Evolutionary conservation across 805 yeast species (phyloP).

Genomic region (Yamadazyma olivae): DNA sequence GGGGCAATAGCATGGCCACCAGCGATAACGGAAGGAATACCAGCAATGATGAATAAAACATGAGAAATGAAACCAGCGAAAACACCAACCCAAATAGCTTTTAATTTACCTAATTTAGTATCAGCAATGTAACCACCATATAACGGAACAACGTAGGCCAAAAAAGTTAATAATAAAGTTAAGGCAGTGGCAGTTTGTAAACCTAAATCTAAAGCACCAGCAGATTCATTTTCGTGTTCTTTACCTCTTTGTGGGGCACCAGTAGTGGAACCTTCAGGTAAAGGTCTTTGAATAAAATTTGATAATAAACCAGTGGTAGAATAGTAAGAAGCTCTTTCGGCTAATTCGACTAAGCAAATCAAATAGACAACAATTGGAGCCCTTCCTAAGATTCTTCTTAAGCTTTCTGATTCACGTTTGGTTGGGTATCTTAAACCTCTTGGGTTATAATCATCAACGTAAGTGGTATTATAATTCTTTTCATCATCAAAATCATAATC

Average conservation of each 20-base stretch:
- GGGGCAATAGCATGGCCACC: constrained; percentile 39
- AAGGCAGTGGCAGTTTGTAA: constrained; percentile 45
- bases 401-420: constrained; percentile 18
- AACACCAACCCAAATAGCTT: constrained; percentile 49
- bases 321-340: constrained; percentile 55
- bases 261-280: constrained; percentile 47
- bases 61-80: constrained; percentile 46
- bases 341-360: constrained; percentile 49
- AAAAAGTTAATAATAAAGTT: constrained; percentile 44
- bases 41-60: constrained; percentile 47
- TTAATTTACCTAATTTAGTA: constrained; percentile 44
- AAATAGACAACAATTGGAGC: constrained; percentile 50
- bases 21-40: constrained; percentile 37
- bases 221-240: constrained; percentile 27
- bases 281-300: constrained; percentile 51
- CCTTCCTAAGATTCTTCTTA: constrained; percentile 40
- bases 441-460: constrained; percentile 33
- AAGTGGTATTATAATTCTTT: constrained; percentile 18
- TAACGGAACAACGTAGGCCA: constrained; percentile 49
- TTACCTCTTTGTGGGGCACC: constrained; percentile 34
- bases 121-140: constrained; percentile 54
- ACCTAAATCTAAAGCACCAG: constrained; percentile 52
- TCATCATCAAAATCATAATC: constrained; percentile 20
- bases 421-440: constrained; percentile 36
- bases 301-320: constrained; percentile 43